A percentile compares a stretch with the other conserved stretches of the same genome.
Evolutionary conservation across 345 rosid species (phyloP).

Genomic region (Pelargonium nanum): DNA sequence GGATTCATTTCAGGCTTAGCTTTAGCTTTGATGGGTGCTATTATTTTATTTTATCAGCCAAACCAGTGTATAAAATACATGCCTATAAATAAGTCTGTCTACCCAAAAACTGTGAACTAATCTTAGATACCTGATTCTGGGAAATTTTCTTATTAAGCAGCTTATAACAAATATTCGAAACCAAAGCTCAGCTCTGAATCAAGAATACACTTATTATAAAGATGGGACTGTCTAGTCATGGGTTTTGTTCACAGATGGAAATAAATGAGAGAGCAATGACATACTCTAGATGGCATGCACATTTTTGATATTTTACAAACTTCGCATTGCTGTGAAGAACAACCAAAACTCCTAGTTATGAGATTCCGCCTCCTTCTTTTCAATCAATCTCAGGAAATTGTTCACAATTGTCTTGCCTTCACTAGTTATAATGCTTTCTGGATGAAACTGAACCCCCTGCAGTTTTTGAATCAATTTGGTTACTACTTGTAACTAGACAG

Average conservation of each 20-base stretch:
- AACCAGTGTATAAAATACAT: no score
- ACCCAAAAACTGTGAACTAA: neutral
- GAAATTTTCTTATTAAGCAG: no score
- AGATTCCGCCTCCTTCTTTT: conserved; percentile 41
- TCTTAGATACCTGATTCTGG: no score
- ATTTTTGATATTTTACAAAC: no score
- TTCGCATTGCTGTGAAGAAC: neutral
- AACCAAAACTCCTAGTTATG: conserved; percentile 19
- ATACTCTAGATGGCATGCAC: no score
- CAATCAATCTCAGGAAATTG: conserved; percentile 62
- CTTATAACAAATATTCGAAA: neutral
- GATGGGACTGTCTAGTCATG: no score
- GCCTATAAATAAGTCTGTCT: no score
- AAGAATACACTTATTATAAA: neutral
- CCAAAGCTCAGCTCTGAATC: neutral
- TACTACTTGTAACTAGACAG: neutral
- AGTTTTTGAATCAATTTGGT: neutral
- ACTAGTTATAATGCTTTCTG: conserved; percentile 78
- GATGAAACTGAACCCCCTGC: conserved; percentile 98
- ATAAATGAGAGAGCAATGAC: no score
- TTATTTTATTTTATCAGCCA: no score
- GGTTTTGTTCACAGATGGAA: no score
- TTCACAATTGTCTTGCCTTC: conserved; percentile 69
- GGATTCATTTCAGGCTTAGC: no score
- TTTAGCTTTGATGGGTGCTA: no score